Evolutionary conservation across 805 yeast species (phyloP).

Genomic region (Zygoascus tannicola): DNA sequence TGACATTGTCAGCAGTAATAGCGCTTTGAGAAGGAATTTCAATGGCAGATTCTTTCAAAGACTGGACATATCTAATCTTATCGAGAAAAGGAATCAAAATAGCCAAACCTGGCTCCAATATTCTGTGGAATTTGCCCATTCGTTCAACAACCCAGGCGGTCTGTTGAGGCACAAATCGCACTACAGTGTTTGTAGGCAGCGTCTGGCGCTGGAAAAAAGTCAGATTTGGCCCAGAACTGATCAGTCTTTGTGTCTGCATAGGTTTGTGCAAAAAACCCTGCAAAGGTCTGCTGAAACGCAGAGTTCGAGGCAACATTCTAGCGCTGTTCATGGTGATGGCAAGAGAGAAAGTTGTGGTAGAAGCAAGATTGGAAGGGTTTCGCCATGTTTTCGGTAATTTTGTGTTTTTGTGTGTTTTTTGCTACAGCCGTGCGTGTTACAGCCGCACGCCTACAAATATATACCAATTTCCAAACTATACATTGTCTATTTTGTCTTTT

Average conservation of each 20-base stretch:
- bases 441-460: no score
- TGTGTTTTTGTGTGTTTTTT: no score
- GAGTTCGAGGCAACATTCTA: no score
- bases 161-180: conserved; percentile 81
- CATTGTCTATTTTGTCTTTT: background rate
- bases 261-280: no score
- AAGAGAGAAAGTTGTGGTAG: no score
- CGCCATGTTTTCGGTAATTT: no score
- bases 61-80: conserved; percentile 70
- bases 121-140: conserved; percentile 71
- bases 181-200: conserved; percentile 65
- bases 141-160: conserved; percentile 87
- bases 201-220: conserved; percentile 53
- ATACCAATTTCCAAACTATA: no score
- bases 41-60: conserved; percentile 73
- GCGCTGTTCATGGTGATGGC: no score
- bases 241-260: background rate
- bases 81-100: conserved; percentile 64
- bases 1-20: conserved; percentile 77
- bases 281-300: no score
- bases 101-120: conserved; percentile 70
- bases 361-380: no score
- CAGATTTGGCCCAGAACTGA: conserved; percentile 18
- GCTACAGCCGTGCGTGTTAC: no score
- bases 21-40: conserved; percentile 81